These are phyloP conservation scores for Plenodomus biglobosus DNA, from an alignment of 2,329 filamentous ascomycete species.

Conservation along the genomic window DNA sequence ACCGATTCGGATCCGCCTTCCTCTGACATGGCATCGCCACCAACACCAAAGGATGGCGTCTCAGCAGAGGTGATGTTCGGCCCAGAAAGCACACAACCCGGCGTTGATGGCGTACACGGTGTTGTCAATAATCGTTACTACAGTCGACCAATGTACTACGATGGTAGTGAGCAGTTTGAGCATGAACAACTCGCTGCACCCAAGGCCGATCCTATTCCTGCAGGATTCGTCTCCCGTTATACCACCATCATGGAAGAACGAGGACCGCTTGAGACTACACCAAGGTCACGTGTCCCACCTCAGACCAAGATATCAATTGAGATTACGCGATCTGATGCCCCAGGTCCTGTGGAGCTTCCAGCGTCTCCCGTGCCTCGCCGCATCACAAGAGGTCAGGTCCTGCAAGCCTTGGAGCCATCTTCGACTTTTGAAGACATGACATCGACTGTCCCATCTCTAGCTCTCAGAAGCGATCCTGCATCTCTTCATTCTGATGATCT, in stretches of 20 bases:
- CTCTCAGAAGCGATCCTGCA: not conserved
- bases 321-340: conserved; percentile 5
- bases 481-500: conserved; percentile 1
- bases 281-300: conserved; percentile 9
- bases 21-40: conserved; percentile 48
- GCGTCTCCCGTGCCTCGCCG: conserved; percentile 37
- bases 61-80: conserved; percentile 38
- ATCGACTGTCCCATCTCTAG: conserved; percentile 9
- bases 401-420: conserved; percentile 28
- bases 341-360: conserved; percentile 29
- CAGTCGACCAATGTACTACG: conserved; percentile 37
- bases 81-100: conserved; percentile 14
- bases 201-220: conserved; percentile 25
- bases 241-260: conserved; percentile 48
- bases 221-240: conserved; percentile 47
- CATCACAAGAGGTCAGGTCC: conserved; percentile 39
- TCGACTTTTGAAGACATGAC: conserved; percentile 31
- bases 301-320: conserved; percentile 10
- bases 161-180: conserved; percentile 45
- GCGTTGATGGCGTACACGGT: conserved; percentile 38
- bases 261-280: conserved; percentile 10
- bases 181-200: conserved; percentile 14
- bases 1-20: conserved; percentile 47
- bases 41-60: conserved; percentile 46
- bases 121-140: conserved; percentile 24